Percentiles rank a stretch among this genome's conserved stretches.
Conservation (phyloP, 148 eudicot species). For the Oxyria digyna region DNA sequence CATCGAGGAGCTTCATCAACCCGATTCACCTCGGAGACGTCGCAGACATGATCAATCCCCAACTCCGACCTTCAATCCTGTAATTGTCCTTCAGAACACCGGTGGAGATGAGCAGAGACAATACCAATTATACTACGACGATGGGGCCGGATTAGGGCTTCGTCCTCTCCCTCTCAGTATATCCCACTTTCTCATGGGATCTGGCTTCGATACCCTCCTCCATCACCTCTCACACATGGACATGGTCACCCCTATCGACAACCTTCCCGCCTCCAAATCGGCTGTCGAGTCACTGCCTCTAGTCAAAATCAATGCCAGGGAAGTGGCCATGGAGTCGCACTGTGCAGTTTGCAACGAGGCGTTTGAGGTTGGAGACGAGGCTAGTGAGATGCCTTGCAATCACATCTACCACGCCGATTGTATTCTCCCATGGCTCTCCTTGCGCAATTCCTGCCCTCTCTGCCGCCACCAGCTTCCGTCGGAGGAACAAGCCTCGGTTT, state of each 20-base stretch:
- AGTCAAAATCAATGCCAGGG: conserved; percentile 12
- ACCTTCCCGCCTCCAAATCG: conserved; percentile 29
- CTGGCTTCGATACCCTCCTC: conserved; percentile 32
- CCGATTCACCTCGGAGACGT: conserved; percentile 1
- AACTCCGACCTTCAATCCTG: conserved; percentile 21
- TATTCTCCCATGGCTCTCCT: conserved; percentile 36
- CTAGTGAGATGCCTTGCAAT: conserved; percentile 38
- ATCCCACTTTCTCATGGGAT: conserved; percentile 27
- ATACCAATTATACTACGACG: conserved; percentile 31
- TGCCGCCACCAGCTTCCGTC: conserved; percentile 33
- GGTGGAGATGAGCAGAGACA: conserved; percentile 3
- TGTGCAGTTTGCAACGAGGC: conserved; percentile 47
- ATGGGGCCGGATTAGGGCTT: conserved; percentile 21
- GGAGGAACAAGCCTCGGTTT: conserved; percentile 13
- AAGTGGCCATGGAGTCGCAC: conserved; percentile 20
- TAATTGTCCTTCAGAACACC: conserved; percentile 37
- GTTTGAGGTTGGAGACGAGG: conserved; percentile 22
- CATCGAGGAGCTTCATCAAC: conserved; percentile 21
- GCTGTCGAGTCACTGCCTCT: conserved; percentile 31
- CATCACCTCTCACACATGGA: conserved; percentile 23
- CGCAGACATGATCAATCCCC: conserved; percentile 10
- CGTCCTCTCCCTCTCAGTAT: conserved; percentile 23
- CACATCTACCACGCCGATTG: conserved; percentile 43
- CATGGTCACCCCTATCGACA: conserved; percentile 10
- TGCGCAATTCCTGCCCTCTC: conserved; percentile 41